Evolutionary conservation across 2,329 filamentous ascomycete species (phyloP).

Genomic region (Sporothrix globosa): DNA sequence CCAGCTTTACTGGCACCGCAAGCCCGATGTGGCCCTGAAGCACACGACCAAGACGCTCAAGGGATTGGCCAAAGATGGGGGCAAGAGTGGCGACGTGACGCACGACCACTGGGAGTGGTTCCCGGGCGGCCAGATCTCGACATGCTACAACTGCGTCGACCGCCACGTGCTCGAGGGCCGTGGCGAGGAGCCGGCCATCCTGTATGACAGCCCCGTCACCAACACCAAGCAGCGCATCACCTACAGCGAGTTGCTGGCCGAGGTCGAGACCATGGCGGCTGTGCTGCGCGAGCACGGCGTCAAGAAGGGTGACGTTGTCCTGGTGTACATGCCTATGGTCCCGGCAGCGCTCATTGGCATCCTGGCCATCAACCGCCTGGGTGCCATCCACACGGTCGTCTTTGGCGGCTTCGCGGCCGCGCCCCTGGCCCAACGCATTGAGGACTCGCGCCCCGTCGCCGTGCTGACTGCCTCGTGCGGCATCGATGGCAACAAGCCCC

Average conservation of each 20-base stretch:
- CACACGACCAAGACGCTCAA: conserved; percentile 64
- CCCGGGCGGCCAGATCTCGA: conserved; percentile 83
- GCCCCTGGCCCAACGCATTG: conserved; percentile 85
- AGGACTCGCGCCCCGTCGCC: conserved; percentile 72
- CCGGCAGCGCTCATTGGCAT: conserved; percentile 85
- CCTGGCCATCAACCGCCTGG: conserved; percentile 77
- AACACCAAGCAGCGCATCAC: conserved; percentile 70
- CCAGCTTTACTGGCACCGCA: conserved; percentile 78
- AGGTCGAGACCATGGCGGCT: conserved; percentile 81
- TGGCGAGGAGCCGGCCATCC: conserved; percentile 73
- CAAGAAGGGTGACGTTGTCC: conserved; percentile 78
- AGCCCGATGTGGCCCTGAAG: conserved; percentile 65
- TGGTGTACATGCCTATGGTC: conserved; percentile 98
- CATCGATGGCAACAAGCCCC: conserved; percentile 82
- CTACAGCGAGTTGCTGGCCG: conserved; percentile 73
- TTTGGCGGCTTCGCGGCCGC: conserved; percentile 87
- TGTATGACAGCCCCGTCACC: conserved; percentile 87
- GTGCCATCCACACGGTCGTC: conserved; percentile 87
- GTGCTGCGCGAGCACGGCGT: conserved; percentile 83
- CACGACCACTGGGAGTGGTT: conserved; percentile 91
- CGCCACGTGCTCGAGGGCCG: conserved; percentile 81
- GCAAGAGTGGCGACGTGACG: conserved; percentile 57
- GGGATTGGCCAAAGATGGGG: not conserved
- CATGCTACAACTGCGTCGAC: conserved; percentile 89
- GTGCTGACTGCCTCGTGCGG: conserved; percentile 91